These are phyloP conservation scores for Malus sylvestris DNA, from an alignment of 306 rosid genomes.

Conservation along the genomic window DNA sequence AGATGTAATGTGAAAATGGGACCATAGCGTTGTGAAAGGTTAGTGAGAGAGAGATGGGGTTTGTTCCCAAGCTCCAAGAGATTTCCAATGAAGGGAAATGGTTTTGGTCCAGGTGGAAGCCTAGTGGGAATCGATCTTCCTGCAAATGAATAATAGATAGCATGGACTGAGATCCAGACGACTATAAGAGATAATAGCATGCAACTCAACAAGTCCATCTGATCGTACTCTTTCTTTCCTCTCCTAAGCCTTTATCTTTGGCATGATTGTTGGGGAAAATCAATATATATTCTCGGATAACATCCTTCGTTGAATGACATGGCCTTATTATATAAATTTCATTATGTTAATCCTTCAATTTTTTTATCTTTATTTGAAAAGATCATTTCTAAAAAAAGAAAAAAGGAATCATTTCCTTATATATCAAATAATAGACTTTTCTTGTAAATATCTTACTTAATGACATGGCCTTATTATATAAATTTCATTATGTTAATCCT, in stretches of 20 bases:
- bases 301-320: too few species aligned
- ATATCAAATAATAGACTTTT: too few species aligned
- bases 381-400: too few species aligned
- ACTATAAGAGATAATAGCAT: background rate
- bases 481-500: too few species aligned
- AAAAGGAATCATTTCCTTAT: too few species aligned
- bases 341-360: too few species aligned
- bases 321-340: too few species aligned
- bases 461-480: too few species aligned
- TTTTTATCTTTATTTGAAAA: too few species aligned
- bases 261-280: background rate
- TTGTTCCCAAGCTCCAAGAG: slow-evolving; percentile 35
- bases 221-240: background rate
- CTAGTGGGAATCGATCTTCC: background rate
- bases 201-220: slow-evolving; percentile 5
- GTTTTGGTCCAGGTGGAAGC: slow-evolving; percentile 49
- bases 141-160: background rate
- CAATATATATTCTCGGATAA: too few species aligned
- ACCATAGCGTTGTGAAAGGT: slow-evolving; percentile 26
- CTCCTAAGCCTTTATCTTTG: background rate
- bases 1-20: slow-evolving; percentile 32
- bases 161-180: slow-evolving; percentile 8
- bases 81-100: slow-evolving; percentile 44
- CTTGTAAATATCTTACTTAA: too few species aligned
- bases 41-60: slow-evolving; percentile 33